Evolutionary conservation across 2,329 filamentous ascomycete genomes (phyloP).

Genomic region (Leptoxyphium fumago): DNA sequence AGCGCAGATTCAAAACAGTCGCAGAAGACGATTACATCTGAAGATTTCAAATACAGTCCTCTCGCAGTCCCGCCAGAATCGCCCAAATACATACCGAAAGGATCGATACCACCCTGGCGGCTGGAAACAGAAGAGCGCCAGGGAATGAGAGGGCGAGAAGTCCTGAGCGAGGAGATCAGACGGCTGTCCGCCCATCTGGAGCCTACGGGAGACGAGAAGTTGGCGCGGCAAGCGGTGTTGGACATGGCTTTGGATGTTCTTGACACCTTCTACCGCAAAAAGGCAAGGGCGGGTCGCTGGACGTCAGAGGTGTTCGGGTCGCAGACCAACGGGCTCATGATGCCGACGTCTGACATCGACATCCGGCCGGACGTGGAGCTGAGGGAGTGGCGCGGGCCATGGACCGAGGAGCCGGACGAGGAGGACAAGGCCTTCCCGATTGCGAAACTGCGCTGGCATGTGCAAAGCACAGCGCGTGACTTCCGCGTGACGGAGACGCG

Average conservation of each 20-base stretch:
- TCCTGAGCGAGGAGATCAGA: slow-evolving; percentile 31
- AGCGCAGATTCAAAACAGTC: no score
- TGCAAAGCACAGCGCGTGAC: background rate
- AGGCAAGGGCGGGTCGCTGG: slow-evolving; percentile 8
- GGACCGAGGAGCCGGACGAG: background rate
- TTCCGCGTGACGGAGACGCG: background rate
- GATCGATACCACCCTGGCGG: background rate
- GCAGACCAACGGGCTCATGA: slow-evolving; percentile 35
- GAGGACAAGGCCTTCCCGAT: background rate
- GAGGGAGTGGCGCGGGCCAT: background rate
- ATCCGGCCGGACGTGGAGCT: slow-evolving; percentile 20
- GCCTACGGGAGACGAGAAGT: slow-evolving; percentile 28
- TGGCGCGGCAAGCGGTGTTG: slow-evolving; percentile 21
- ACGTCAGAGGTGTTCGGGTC: slow-evolving; percentile 36
- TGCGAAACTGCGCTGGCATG: background rate
- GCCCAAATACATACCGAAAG: background rate
- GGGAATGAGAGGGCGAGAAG: slow-evolving; percentile 9
- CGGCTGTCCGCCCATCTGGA: slow-evolving; percentile 31
- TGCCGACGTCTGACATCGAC: slow-evolving; percentile 41
- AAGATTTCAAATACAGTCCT: background rate
- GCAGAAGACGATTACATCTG: no score
- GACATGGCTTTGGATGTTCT: slow-evolving; percentile 19
- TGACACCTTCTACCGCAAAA: slow-evolving; percentile 10
- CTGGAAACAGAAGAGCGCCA: background rate
- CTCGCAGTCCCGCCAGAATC: background rate